A percentile compares a stretch with the other conserved stretches of the same genome.
Evolutionary conservation across 2,329 filamentous ascomycete genomes (phyloP).

Genomic region (Aspergillus sp.): DNA sequence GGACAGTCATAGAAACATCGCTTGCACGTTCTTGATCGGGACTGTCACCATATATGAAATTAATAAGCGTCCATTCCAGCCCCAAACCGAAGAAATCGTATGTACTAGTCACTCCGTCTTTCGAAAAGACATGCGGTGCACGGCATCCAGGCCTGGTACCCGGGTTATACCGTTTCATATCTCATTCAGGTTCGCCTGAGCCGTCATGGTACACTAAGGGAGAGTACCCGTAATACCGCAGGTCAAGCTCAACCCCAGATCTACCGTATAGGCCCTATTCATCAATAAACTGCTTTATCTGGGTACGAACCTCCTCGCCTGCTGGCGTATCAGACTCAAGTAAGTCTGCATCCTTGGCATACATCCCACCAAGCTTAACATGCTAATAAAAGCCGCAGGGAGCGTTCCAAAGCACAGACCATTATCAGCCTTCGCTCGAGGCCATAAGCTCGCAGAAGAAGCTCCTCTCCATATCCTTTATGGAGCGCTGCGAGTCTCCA

Average conservation of each 20-base stretch:
- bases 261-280: conserved; percentile 8
- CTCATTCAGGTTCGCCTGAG: conserved; percentile 10
- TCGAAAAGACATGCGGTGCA: conserved; percentile 26
- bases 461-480: conserved; percentile 16
- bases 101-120: conserved; percentile 18
- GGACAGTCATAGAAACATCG: not conserved
- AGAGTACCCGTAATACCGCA: conserved; percentile 13
- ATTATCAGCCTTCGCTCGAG: conserved; percentile 23
- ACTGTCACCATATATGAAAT: conserved; percentile 9
- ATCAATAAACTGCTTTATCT: not conserved
- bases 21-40: not conserved
- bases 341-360: not conserved
- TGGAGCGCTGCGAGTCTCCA: conserved; percentile 29
- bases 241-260: conserved; percentile 18
- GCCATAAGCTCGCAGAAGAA: conserved; percentile 22
- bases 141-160: conserved; percentile 24
- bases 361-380: conserved; percentile 2
- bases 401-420: conserved; percentile 19
- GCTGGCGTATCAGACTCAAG: not conserved
- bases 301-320: not conserved
- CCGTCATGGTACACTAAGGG: conserved; percentile 10
- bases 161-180: conserved; percentile 14
- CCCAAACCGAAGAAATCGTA: conserved; percentile 19
- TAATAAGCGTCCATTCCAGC: conserved; percentile 13
- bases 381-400: conserved; percentile 9